Percentiles rank a stretch among this genome's conserved stretches.
Evolutionary conservation across 768 basidiomycete genomes (phyloP).

Genomic region (Leccinellum rugosiceps): DNA sequence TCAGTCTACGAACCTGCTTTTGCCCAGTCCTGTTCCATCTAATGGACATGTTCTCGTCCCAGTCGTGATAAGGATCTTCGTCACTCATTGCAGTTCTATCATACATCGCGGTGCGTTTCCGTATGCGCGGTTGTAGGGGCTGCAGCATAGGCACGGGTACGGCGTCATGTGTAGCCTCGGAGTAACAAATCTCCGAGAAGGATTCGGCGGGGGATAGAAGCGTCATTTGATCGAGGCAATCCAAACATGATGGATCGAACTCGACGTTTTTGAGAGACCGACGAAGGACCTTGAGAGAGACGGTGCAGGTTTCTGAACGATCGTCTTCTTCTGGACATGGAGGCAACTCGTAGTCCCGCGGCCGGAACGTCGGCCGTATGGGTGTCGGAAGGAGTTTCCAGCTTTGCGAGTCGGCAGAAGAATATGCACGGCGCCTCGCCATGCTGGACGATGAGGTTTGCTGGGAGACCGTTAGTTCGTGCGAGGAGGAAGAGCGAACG

Average conservation of each 20-base stretch:
- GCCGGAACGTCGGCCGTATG: constrained; percentile 33
- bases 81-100: constrained; percentile 35
- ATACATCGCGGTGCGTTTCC: constrained; percentile 25
- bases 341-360: constrained; percentile 32
- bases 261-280: constrained; percentile 36
- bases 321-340: constrained; percentile 29
- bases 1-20: constrained; percentile 23
- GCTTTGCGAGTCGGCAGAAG: constrained; percentile 32
- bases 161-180: constrained; percentile 37
- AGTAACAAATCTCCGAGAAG: constrained; percentile 43
- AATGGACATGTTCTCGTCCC: constrained; percentile 35
- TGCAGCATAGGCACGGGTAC: constrained; percentile 27
- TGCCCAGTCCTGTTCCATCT: constrained; percentile 3
- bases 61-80: constrained; percentile 34
- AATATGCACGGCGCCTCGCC: constrained; percentile 31
- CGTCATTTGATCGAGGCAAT: constrained; percentile 42
- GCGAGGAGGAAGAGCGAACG: not conserved
- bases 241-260: constrained; percentile 40
- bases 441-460: constrained; percentile 9
- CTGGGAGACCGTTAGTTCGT: constrained; percentile 10
- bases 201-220: constrained; percentile 38
- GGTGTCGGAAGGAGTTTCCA: constrained; percentile 33
- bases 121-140: constrained; percentile 33
- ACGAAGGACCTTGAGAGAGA: constrained; percentile 31
- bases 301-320: constrained; percentile 24